Base-by-base conservation (phyloP, 495 filamentous ascomycete genomes). In the Hypoxylon cercidicola region DNA sequence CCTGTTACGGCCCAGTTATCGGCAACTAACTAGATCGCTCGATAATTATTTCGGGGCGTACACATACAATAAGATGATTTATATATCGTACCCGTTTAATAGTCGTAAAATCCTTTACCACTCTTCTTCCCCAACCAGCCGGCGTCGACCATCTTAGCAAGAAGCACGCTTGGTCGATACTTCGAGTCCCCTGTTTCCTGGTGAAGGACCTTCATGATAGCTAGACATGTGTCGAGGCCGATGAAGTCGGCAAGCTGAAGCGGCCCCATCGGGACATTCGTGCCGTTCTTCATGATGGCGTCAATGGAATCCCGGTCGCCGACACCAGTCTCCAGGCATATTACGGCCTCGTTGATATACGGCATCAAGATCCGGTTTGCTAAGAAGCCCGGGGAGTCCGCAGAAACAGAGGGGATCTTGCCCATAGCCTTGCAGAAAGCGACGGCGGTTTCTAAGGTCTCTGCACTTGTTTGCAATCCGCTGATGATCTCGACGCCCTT, bases 361-460 rank as follows among this genome's bases (percentile, higher is more conserved):
- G 95, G 95, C 95, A 99, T 97, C 63, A 99, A 79, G 49, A 99
- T 98, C 10, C 95, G 84, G 70, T 99, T 99, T 13, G 95, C 96
- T 2, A 99, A 79, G 80, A 99, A 99, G 1, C 95, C 95, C 1
- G 95, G 95, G 0, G 90, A 87, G 74, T 99, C 95, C 43, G 89
- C 91, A 19, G 90, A 95, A 34, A 89, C 82, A 1, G 92, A 93
- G 6, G 93, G 81, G 52, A 97, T 86, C 81, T 99, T 99, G 57
- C 93, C 94, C 91, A 99, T 97, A 48, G 85, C 84, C 75, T 89
- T 85, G 71, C 95, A 91, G 74, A 99, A 96, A 7, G 81, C 88
- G 15, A 97, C 80, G n/a, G 94, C 92, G 4, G 89, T 89, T 6
- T 90, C 89, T 23, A 96, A 77, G 0, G 96, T 98, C 41, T 85